Evolutionary conservation across 805 yeast species (phyloP).

Genomic region (Metschnikowia drakensbergensis): DNA sequence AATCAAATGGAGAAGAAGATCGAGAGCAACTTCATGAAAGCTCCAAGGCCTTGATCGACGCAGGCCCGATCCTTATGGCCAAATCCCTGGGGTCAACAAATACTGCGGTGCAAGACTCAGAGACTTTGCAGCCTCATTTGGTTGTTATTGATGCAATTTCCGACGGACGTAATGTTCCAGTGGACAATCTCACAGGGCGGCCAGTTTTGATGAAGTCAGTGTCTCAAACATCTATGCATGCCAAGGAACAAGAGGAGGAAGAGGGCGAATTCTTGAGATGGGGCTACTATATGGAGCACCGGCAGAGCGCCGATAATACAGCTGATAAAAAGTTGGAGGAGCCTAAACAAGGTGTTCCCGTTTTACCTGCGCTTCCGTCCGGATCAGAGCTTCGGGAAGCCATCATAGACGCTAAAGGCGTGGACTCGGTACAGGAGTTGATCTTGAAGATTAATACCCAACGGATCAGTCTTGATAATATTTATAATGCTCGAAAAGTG

Average conservation of each 20-base stretch:
- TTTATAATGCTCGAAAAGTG: slow-evolving; percentile 28
- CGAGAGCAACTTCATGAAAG: slow-evolving; percentile 43
- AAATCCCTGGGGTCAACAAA: slow-evolving; percentile 8
- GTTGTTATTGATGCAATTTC: slow-evolving; percentile 65
- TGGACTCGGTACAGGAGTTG: slow-evolving; percentile 62
- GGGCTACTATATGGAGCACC: slow-evolving; percentile 76
- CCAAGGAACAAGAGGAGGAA: slow-evolving; percentile 78
- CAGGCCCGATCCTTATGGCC: slow-evolving; percentile 48
- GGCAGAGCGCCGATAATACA: slow-evolving; percentile 28
- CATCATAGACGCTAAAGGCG: slow-evolving; percentile 72
- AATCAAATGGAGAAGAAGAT: not conserved
- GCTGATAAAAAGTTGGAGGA: slow-evolving; percentile 6
- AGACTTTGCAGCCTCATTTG: slow-evolving; percentile 54
- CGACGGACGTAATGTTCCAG: slow-evolving; percentile 48
- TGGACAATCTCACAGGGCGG: slow-evolving; percentile 68
- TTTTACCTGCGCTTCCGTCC: slow-evolving; percentile 45
- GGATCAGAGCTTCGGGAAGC: slow-evolving; percentile 55
- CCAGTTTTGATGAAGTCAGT: slow-evolving; percentile 63
- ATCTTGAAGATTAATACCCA: slow-evolving; percentile 62
- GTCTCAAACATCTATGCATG: slow-evolving; percentile 63
- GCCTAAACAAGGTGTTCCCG: slow-evolving; percentile 21
- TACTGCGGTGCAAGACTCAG: slow-evolving; percentile 1
- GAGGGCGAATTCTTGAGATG: slow-evolving; percentile 90
- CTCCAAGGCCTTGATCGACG: slow-evolving; percentile 47
- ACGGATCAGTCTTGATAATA: slow-evolving; percentile 46